A percentile compares a stretch with the other conserved stretches of the same genome.
phyloP scores from a whole-genome alignment of 352 stramenopile genomes.

The Phytophthora litchii region DNA sequence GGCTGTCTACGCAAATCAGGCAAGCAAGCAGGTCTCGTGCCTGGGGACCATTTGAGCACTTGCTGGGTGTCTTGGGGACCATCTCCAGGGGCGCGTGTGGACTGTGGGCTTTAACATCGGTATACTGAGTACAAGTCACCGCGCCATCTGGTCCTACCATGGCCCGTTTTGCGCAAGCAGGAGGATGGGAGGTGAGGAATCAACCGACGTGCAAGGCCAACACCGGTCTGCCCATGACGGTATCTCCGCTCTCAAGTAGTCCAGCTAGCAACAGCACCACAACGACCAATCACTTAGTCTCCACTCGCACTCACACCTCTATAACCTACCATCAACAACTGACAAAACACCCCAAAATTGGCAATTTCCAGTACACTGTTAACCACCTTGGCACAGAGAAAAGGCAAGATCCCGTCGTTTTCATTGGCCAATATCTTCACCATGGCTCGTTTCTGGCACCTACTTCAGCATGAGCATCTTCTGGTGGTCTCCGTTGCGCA shows the following conservation, averaged over 20 bases:
- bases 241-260: not conserved
- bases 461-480: conserved; percentile 28
- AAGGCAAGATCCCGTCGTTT: conserved; percentile 6
- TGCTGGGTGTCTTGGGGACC: conserved; percentile 22
- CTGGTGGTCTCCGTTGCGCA: conserved; percentile 27
- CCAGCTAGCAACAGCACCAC: not conserved
- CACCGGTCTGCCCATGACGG: conserved; percentile 10
- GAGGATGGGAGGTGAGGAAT: conserved; percentile 33
- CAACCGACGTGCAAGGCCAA: conserved; percentile 29
- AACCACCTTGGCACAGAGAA: not conserved
- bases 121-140: conserved; percentile 22
- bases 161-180: conserved; percentile 38
- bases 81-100: conserved; percentile 15
- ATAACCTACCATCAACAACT: too few species aligned
- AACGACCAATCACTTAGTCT: not conserved
- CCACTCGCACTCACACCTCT: too few species aligned
- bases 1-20: conserved; percentile 13
- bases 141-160: conserved; percentile 20
- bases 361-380: not conserved
- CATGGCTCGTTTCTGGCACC: conserved; percentile 11
- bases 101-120: conserved; percentile 16
- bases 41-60: conserved; percentile 16
- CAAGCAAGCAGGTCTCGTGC: conserved; percentile 5
- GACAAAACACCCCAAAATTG: not conserved
- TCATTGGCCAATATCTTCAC: conserved; percentile 15